phyloP scores from a whole-genome alignment of 139 green algal species.

The Eudorina sp. region DNA sequence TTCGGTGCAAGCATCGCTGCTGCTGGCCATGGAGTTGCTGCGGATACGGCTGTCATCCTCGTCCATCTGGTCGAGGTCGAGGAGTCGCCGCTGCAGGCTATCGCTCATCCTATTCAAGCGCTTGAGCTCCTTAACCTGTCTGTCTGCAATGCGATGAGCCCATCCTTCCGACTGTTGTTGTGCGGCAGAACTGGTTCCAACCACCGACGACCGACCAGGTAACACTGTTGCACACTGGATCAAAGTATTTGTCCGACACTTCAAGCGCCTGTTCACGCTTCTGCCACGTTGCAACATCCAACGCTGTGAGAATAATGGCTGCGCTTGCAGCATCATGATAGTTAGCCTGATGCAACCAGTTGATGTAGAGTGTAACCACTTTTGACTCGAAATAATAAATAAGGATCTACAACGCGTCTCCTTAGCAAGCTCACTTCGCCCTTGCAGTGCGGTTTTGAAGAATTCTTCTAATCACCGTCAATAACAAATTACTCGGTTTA shows the following conservation, averaged over 20 bases:
- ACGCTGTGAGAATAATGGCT: background rate
- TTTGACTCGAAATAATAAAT: too few species aligned
- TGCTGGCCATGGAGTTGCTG: constrained; percentile 16
- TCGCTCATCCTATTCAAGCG: background rate
- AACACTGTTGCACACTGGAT: background rate
- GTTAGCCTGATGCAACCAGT: too few species aligned
- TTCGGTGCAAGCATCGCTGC: background rate
- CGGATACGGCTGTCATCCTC: background rate
- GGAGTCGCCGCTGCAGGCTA: background rate
- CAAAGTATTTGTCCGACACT: background rate
- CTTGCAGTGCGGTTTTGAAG: too few species aligned
- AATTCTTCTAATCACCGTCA: too few species aligned
- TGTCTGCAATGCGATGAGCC: background rate
- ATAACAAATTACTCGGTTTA: too few species aligned
- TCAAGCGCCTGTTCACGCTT: background rate
- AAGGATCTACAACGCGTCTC: too few species aligned
- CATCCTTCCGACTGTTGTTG: background rate
- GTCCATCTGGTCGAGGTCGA: constrained; percentile 4
- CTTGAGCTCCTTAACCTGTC: background rate
- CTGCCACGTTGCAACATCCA: background rate
- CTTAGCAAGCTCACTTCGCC: too few species aligned
- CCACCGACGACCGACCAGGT: background rate
- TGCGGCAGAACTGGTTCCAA: too few species aligned
- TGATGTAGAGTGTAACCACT: too few species aligned
- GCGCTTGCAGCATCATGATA: background rate